These are phyloP conservation scores for Coffea eugenioides DNA, from an alignment of 257 asterid genomes.

Conservation along the genomic window DNA sequence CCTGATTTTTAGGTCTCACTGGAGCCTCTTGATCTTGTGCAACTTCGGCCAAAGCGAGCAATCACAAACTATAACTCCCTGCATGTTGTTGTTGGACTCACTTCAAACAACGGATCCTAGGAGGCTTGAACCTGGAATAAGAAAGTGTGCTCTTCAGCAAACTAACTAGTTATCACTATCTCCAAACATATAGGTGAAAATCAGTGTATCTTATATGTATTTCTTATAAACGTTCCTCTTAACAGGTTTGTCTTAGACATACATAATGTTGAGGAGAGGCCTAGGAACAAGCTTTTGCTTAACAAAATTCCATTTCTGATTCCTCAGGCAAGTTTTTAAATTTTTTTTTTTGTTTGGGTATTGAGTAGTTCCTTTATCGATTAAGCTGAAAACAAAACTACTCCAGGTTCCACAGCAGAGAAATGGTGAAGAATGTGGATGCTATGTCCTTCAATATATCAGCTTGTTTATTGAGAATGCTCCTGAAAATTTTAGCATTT, in stretches of 20 bases:
- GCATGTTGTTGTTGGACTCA: slow-evolving; percentile 74
- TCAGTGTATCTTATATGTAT: neutral
- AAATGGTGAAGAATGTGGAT: slow-evolving; percentile 53
- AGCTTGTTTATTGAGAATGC: slow-evolving; percentile 48
- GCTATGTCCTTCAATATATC: slow-evolving; percentile 49
- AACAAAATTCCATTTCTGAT: slow-evolving; percentile 45
- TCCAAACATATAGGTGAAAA: neutral
- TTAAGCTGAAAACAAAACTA: neutral
- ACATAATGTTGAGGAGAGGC: slow-evolving; percentile 32
- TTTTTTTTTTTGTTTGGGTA: neutral
- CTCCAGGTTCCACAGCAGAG: slow-evolving; percentile 78
- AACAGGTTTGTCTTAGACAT: slow-evolving; percentile 55
- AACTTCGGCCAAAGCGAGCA: slow-evolving; percentile 45
- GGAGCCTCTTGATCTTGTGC: slow-evolving; percentile 81
- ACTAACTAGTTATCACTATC: neutral
- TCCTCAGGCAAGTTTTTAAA: slow-evolving; percentile 45
- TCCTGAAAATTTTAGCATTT: slow-evolving; percentile 40
- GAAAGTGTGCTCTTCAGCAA: slow-evolving; percentile 38
- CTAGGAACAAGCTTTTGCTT: slow-evolving; percentile 27
- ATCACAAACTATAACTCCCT: slow-evolving; percentile 37
- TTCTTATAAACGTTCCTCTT: neutral
- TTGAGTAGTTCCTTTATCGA: slow-evolving; percentile 15
- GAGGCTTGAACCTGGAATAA: slow-evolving; percentile 56
- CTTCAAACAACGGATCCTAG: slow-evolving; percentile 30
- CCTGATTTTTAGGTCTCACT: slow-evolving; percentile 54